phyloP scores from a whole-genome alignment of 352 stramenopile species.

The Phytopythium boreale region DNA sequence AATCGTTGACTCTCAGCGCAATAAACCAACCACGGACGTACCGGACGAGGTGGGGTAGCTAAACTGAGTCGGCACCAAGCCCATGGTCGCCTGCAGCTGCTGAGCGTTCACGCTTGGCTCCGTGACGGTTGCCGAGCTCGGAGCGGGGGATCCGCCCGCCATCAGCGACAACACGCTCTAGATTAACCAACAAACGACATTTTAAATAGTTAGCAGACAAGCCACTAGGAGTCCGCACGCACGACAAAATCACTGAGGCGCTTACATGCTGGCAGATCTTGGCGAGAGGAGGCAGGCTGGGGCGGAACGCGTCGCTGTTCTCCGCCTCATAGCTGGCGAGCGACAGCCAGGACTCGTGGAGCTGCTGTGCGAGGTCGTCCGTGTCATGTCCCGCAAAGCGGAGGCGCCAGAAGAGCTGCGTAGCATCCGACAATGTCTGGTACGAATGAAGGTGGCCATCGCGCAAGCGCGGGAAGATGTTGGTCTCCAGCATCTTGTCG shows the following conservation, averaged over 20 bases:
- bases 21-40: conserved; percentile 8
- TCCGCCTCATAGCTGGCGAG: background rate
- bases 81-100: conserved; percentile 37
- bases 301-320: background rate
- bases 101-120: conserved; percentile 35
- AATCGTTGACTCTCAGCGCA: no score
- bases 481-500: conserved; percentile 72
- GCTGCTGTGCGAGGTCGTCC: conserved; percentile 46
- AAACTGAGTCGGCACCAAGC: conserved; percentile 49
- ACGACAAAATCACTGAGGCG: background rate
- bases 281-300: conserved; percentile 4
- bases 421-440: conserved; percentile 61
- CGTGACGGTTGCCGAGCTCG: conserved; percentile 13
- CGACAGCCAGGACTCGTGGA: conserved; percentile 50
- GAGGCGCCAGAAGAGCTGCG: conserved; percentile 83
- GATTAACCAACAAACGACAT: background rate
- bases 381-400: conserved; percentile 71
- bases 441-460: conserved; percentile 43
- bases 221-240: background rate
- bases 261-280: conserved; percentile 42
- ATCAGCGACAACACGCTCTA: conserved; percentile 65
- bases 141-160: conserved; percentile 21
- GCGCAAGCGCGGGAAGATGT: conserved; percentile 51
- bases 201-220: background rate
- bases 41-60: conserved; percentile 38